Evolutionary conservation across 805 yeast species (phyloP).

Genomic region (Saccharomycopsis sp.): DNA sequence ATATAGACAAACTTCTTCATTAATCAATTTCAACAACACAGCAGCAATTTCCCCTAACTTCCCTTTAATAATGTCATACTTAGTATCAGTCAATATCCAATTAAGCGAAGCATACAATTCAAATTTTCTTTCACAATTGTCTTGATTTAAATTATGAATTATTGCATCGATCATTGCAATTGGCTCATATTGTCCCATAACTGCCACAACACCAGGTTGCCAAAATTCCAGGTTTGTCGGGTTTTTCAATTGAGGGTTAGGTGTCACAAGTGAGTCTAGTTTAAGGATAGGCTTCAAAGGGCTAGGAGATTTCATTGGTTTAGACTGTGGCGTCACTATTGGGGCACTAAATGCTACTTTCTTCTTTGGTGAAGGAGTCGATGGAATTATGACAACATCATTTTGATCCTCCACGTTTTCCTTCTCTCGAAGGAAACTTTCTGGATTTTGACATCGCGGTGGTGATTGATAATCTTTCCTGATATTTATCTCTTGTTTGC

Average conservation of each 20-base stretch:
- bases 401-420: no score
- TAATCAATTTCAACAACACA: slow-evolving; percentile 2
- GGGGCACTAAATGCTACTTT: slow-evolving; percentile 8
- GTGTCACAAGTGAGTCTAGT: neutral
- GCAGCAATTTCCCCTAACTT: slow-evolving; percentile 2
- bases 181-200: neutral
- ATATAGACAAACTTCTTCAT: no score
- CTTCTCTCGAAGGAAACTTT: no score
- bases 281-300: slow-evolving; percentile 16
- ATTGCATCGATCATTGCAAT: slow-evolving; percentile 10
- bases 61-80: neutral
- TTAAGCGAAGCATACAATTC: slow-evolving; percentile 20
- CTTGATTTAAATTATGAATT: slow-evolving; percentile 5
- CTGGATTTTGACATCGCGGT: no score
- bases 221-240: slow-evolving; percentile 8
- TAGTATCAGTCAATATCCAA: slow-evolving; percentile 3
- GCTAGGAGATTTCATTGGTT: slow-evolving; percentile 1
- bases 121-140: slow-evolving; percentile 12
- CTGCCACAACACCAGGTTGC: slow-evolving; percentile 17
- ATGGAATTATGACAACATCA: neutral
- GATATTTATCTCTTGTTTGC: no score
- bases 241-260: neutral
- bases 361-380: slow-evolving; percentile 1
- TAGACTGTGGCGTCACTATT: slow-evolving; percentile 1
- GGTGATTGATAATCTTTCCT: no score